A percentile compares a stretch with the other conserved stretches of the same genome.
Evolutionary conservation across 192 early-diverging fungal genomes (phyloP).

Genomic region (Lunasporangiospora selenospora): DNA sequence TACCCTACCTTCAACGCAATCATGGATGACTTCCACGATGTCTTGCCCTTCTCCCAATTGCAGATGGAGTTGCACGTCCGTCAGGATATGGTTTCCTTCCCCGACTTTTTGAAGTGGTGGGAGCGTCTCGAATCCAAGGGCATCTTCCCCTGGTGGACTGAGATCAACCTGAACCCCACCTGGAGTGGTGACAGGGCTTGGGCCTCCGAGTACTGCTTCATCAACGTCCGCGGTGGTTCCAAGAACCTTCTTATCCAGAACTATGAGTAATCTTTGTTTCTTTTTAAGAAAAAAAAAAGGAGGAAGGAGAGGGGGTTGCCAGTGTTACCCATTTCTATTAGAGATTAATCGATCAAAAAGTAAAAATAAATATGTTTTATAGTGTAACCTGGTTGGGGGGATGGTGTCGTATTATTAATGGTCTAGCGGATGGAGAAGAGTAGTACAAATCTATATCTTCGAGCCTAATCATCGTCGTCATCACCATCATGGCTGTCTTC

Average conservation of each 20-base stretch:
- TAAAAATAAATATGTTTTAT: too few relatives aligned
- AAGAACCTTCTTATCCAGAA: slow-evolving; percentile 45
- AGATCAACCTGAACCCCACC: slow-evolving; percentile 36
- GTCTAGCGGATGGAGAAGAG: too few relatives aligned
- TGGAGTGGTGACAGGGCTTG: slow-evolving; percentile 6
- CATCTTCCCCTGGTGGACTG: slow-evolving; percentile 27
- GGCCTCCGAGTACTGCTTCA: slow-evolving; percentile 42
- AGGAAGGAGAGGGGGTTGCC: neutral
- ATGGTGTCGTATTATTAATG: too few relatives aligned
- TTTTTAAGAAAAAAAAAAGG: neutral
- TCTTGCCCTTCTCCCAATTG: slow-evolving; percentile 34
- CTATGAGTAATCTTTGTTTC: slow-evolving; percentile 25
- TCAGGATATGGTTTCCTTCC: neutral
- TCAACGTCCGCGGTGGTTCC: slow-evolving; percentile 26
- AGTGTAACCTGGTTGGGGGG: too few relatives aligned
- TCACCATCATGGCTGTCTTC: too few relatives aligned
- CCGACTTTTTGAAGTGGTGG: slow-evolving; percentile 32
- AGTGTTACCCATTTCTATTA: too few relatives aligned
- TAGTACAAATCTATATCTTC: too few relatives aligned
- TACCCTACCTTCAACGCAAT: slow-evolving; percentile 1
- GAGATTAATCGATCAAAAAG: too few relatives aligned
- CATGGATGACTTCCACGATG: slow-evolving; percentile 6
- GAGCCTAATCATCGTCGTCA: too few relatives aligned
- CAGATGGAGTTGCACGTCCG: slow-evolving; percentile 37
- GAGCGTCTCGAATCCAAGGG: slow-evolving; percentile 37